phyloP scores from a whole-genome alignment of 805 yeast species.

The Alloascoidea hylecoeti region DNA sequence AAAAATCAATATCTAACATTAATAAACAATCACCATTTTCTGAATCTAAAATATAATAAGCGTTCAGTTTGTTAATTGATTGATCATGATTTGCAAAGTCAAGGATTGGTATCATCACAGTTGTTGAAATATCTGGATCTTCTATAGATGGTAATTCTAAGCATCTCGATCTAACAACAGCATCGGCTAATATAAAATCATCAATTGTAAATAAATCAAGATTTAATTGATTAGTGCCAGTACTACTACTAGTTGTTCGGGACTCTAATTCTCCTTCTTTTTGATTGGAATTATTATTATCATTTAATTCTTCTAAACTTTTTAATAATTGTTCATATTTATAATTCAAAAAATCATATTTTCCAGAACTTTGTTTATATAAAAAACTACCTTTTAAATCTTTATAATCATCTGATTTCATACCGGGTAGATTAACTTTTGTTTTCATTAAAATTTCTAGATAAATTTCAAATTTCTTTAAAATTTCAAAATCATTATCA shows the following conservation, averaged over 20 bases:
- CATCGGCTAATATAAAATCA: background rate
- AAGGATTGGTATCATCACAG: background rate
- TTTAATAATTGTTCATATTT: background rate
- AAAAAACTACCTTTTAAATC: background rate
- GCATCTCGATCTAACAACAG: background rate
- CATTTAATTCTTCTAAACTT: background rate
- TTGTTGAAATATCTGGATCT: background rate
- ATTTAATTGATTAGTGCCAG: too few relatives aligned
- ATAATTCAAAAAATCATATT: background rate
- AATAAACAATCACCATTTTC: background rate
- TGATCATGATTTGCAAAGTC: slow-evolving; percentile 1
- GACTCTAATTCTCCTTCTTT: too few relatives aligned
- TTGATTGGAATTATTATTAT: too few relatives aligned
- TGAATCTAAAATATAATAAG: background rate
- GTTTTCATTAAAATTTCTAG: background rate
- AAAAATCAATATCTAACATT: background rate
- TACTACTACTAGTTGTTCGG: too few relatives aligned
- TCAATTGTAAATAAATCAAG: background rate
- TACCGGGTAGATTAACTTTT: background rate
- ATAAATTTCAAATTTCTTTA: background rate
- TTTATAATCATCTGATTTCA: background rate
- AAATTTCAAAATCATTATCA: background rate
- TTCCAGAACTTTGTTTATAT: background rate
- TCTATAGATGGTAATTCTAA: background rate
- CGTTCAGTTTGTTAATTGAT: background rate